Evolutionary conservation across 2,329 filamentous ascomycete genomes (phyloP).

Genomic region (Aspergillus bombycis): DNA sequence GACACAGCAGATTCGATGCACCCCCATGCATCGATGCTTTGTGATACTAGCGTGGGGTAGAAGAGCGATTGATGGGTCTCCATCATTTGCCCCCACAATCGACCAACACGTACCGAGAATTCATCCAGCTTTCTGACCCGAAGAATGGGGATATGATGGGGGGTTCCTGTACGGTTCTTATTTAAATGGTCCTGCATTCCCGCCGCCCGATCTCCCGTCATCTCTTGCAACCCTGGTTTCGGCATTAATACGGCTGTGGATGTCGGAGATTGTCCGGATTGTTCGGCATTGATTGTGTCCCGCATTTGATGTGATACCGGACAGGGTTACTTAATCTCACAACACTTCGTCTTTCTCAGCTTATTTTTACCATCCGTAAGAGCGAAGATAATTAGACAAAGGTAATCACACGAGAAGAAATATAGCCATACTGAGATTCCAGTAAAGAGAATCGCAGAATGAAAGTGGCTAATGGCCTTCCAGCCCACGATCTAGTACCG

Average conservation of each 20-base stretch:
- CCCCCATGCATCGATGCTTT: conserved; percentile 10
- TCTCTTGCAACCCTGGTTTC: not conserved
- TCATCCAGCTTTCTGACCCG: not conserved
- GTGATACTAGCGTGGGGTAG: conserved; percentile 13
- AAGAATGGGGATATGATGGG: conserved; percentile 1
- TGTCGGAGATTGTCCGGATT: conserved; percentile 20
- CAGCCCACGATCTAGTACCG: not conserved
- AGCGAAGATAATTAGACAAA: not conserved
- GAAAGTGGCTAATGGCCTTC: not conserved
- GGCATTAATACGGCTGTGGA: not conserved
- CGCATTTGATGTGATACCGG: not conserved
- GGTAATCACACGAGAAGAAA: not conserved
- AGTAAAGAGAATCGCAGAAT: not conserved
- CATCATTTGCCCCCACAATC: not conserved
- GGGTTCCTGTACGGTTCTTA: not conserved
- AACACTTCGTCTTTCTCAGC: not conserved
- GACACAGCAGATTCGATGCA: not conserved
- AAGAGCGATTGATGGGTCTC: not conserved
- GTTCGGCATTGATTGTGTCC: conserved; percentile 12
- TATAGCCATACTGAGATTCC: not conserved
- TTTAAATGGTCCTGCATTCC: conserved; percentile 6
- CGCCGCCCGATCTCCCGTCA: not conserved
- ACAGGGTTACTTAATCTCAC: not conserved
- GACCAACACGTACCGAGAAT: conserved; percentile 5
- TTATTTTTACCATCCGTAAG: not conserved